Evolutionary conservation across 2,329 filamentous ascomycete species (phyloP), one percentile per base, ranked within the genome.

Genomic region (Atkinsonella texensis): DNA sequence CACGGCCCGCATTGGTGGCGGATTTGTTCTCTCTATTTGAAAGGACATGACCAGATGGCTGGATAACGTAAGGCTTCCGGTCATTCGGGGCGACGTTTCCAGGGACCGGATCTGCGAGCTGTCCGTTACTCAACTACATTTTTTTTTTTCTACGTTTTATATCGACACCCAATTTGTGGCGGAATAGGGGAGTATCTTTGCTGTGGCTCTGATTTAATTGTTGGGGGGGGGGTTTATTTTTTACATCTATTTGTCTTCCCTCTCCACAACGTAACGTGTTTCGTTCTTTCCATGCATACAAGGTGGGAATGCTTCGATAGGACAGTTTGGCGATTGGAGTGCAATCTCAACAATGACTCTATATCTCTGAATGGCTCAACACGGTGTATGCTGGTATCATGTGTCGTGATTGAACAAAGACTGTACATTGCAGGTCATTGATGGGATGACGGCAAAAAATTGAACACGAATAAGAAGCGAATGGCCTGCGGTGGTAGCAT

Each of bases 251-350:
- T 46, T 35, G 44, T 46, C n/a, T 28, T 15, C 28, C 10, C 32
- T 35, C 15, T 11, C 12, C 42, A 42, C 20, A 17, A 42, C 18
- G 5, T 31, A 11, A 15, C 8, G 12, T 20, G 11, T 46, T 56
- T 58, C 31, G 10, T 35, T 38, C 13, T 38, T 48, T 48, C 39
- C 39, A 51, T 42, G 41, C 44, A 51, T 47, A 33, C 49, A 46
- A 47, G 50, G 38, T 62, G 63, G 63, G 63, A 35, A 63, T 66
- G 60, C 63, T 70, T 72, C 62, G 67, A 73, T 73, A 72, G 70
- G 71, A 71, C 68, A 65, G 63, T 71, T 71, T 70, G 72, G 72
- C 72, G 71, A 74, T 69, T 68, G 72, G 71, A 70, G 71, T 74
- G 71, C 65, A 71, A 69, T 71, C 70, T 68, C 66, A 65, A 66